Conservation (phyloP, 1,284 basidiomycete genomes). For the Ceratobasidium sp. region DNA sequence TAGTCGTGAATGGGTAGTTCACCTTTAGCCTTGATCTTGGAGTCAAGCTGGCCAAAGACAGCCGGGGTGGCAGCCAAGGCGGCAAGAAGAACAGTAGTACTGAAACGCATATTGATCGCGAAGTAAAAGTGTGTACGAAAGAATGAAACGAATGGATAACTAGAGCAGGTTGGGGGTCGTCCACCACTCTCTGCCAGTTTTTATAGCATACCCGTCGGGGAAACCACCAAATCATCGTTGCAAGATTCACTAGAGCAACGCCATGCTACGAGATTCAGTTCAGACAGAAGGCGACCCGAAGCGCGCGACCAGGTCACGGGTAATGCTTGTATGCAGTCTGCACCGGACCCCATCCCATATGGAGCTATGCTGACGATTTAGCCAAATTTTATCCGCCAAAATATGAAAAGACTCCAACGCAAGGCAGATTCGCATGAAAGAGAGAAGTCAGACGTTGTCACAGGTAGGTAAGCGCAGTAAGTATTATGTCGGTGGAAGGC, state of each 20-base stretch:
- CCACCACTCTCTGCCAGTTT: neutral
- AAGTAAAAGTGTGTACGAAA: neutral
- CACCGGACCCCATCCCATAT: neutral
- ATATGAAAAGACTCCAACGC: too few relatives aligned
- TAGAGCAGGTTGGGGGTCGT: neutral
- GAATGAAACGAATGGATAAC: neutral
- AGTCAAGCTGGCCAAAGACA: conserved; percentile 19
- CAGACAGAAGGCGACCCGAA: neutral
- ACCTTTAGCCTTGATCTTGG: conserved; percentile 38
- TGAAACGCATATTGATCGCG: conserved; percentile 11
- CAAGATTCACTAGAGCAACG: neutral
- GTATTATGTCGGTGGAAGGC: too few relatives aligned
- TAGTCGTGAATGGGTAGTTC: neutral
- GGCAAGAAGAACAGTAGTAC: neutral
- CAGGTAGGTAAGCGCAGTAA: too few relatives aligned
- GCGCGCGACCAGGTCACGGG: neutral
- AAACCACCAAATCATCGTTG: neutral
- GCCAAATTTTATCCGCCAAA: neutral
- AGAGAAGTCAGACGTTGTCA: too few relatives aligned
- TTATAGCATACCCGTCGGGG: neutral
- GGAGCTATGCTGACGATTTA: neutral
- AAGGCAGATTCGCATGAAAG: too few relatives aligned
- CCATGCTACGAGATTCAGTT: neutral
- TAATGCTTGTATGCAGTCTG: neutral
- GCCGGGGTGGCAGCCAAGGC: conserved; percentile 8